Evolutionary conservation across 106 monocot species (phyloP).

Genomic region (Acanthochlamys bracteata): DNA sequence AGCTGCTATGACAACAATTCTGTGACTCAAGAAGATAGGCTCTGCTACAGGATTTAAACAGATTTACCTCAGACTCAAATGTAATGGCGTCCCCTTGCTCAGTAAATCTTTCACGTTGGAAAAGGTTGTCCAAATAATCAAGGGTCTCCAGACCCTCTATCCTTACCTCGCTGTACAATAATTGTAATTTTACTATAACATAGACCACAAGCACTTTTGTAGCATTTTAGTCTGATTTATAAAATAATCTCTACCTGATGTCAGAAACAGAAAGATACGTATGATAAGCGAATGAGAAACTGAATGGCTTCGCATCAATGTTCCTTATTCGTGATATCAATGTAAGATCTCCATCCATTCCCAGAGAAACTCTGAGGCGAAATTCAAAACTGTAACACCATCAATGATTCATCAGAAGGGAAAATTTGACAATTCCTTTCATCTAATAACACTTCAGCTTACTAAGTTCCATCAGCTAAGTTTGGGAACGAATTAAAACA

Average conservation of each 20-base stretch:
- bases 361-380: constrained; percentile 65
- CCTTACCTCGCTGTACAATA: constrained; percentile 66
- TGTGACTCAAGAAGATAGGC: too few species aligned
- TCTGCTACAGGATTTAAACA: not conserved
- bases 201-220: not conserved
- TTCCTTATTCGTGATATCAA: constrained; percentile 76
- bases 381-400: constrained; percentile 71
- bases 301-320: constrained; percentile 74
- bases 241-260: constrained; percentile 48
- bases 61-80: constrained; percentile 81
- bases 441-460: not conserved
- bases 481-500: not conserved
- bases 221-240: too few species aligned
- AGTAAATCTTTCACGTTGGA: constrained; percentile 56
- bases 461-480: too few species aligned
- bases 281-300: constrained; percentile 83
- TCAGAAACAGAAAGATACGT: constrained; percentile 90
- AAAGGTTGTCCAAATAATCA: constrained; percentile 86
- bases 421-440: not conserved
- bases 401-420: too few species aligned
- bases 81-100: constrained; percentile 96
- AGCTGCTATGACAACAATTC: too few species aligned
- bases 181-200: not conserved
- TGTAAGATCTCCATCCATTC: constrained; percentile 59
- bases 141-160: constrained; percentile 93